Percentiles rank a stretch among this genome's conserved stretches.
Conservation (phyloP, 1,139 yeast genomes). For the Taphrina deformans region DNA sequence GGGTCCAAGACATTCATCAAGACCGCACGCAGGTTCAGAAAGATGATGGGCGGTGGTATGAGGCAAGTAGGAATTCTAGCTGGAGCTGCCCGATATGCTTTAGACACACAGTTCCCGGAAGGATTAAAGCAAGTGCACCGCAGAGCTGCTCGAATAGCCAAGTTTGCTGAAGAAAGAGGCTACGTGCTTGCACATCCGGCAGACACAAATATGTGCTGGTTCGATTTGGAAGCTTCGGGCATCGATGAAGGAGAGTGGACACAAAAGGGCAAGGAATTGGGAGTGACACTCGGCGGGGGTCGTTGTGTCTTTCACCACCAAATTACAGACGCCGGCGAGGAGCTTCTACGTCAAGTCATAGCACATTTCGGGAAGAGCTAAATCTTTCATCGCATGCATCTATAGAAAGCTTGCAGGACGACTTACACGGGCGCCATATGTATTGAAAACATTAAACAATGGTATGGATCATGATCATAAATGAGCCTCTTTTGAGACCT, state of each 20-base stretch:
- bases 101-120: constrained; percentile 68
- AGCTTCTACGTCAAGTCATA: constrained; percentile 2
- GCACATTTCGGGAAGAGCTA: constrained; percentile 5
- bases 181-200: constrained; percentile 70
- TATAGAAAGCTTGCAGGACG: too few species aligned
- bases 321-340: constrained; percentile 43
- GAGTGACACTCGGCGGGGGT: constrained; percentile 66
- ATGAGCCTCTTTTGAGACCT: too few species aligned
- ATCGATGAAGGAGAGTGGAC: constrained; percentile 61
- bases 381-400: too few species aligned
- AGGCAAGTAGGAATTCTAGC: constrained; percentile 86
- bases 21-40: constrained; percentile 82
- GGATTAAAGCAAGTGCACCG: constrained; percentile 60
- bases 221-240: constrained; percentile 61
- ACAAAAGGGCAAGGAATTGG: constrained; percentile 59
- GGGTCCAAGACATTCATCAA: constrained; percentile 62
- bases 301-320: constrained; percentile 87
- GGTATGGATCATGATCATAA: background rate
- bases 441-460: too few species aligned
- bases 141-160: constrained; percentile 68
- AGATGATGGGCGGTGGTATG: constrained; percentile 94
- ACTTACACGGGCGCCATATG: too few species aligned
- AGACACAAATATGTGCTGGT: constrained; percentile 81
- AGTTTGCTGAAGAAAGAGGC: constrained; percentile 55
- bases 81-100: constrained; percentile 75